Percentiles rank a stretch among this genome's conserved stretches.
phyloP scores from a whole-genome alignment of 1,284 basidiomycete genomes.

The Leccinum insolens region DNA sequence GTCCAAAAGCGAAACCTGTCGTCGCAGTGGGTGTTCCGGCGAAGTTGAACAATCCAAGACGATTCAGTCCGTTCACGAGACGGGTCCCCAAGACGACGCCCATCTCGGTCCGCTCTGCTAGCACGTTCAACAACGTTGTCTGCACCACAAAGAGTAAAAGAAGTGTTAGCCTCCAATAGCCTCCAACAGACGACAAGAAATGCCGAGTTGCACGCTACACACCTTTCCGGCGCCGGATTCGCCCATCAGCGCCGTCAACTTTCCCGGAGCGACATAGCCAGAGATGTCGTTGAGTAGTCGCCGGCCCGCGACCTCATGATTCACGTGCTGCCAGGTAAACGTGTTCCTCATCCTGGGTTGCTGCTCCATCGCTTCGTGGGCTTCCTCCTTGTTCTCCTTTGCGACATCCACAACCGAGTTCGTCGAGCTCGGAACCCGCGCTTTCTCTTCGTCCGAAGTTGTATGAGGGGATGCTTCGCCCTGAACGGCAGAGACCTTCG shows the following conservation, averaged over 20 bases:
- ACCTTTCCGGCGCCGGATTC: conserved; percentile 82
- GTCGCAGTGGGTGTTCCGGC: no score
- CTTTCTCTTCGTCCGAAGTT: conserved; percentile 32
- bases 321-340: conserved; percentile 67
- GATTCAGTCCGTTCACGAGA: conserved; percentile 68
- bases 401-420: conserved; percentile 34
- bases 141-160: conserved; percentile 36
- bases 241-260: conserved; percentile 78
- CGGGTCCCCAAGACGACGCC: conserved; percentile 83
- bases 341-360: conserved; percentile 34
- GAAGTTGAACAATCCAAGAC: no score
- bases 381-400: conserved; percentile 13
- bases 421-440: conserved; percentile 16
- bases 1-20: conserved; percentile 35
- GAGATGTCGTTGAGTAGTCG: conserved; percentile 78
- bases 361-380: conserved; percentile 11
- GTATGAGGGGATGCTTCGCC: conserved; percentile 1
- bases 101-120: conserved; percentile 78
- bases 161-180: not conserved
- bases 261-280: conserved; percentile 84
- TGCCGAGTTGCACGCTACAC: conserved; percentile 28
- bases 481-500: conserved; percentile 22
- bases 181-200: conserved; percentile 14
- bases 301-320: conserved; percentile 62
- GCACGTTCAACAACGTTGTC: conserved; percentile 83